These are phyloP conservation scores for Lachancea quebecensis DNA, from an alignment of 805 yeast genomes.

Conservation along the genomic window DNA sequence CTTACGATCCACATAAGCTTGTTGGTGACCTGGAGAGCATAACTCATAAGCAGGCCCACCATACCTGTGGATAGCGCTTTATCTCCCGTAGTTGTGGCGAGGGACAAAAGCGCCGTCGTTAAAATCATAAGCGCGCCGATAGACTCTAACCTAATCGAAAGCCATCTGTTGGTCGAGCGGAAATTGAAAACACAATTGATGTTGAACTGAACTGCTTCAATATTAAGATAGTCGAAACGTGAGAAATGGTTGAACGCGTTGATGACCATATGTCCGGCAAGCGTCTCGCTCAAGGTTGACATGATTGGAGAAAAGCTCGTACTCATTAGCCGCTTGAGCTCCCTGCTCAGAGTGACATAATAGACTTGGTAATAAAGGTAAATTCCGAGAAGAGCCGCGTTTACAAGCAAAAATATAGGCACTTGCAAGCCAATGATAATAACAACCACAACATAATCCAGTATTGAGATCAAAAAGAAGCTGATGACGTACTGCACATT, in stretches of 20 bases:
- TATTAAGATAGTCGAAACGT: constrained; percentile 54
- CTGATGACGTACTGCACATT: constrained; percentile 48
- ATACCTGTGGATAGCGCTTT: constrained; percentile 49
- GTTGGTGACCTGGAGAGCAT: constrained; percentile 50
- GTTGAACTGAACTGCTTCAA: constrained; percentile 43
- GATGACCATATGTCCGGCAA: constrained; percentile 71
- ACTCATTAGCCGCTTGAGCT: constrained; percentile 66
- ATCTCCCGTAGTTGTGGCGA: constrained; percentile 33
- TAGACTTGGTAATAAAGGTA: constrained; percentile 66
- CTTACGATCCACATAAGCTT: constrained; percentile 52
- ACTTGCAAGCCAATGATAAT: constrained; percentile 45
- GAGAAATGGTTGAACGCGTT: constrained; percentile 65
- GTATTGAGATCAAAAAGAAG: constrained; percentile 38
- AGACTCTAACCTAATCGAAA: constrained; percentile 52
- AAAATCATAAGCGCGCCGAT: constrained; percentile 53
- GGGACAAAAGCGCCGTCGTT: constrained; percentile 42
- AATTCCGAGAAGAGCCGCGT: constrained; percentile 40
- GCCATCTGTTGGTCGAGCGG: constrained; percentile 58
- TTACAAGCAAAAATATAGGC: constrained; percentile 47
- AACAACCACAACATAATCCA: constrained; percentile 45
- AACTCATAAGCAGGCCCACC: constrained; percentile 60
- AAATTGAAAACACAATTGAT: constrained; percentile 42
- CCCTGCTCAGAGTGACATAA: constrained; percentile 67
- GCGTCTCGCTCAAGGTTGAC: constrained; percentile 76
- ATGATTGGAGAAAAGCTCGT: constrained; percentile 69